Base-by-base conservation (phyloP, 768 basidiomycete species). In the Royoungia palumana region DNA sequence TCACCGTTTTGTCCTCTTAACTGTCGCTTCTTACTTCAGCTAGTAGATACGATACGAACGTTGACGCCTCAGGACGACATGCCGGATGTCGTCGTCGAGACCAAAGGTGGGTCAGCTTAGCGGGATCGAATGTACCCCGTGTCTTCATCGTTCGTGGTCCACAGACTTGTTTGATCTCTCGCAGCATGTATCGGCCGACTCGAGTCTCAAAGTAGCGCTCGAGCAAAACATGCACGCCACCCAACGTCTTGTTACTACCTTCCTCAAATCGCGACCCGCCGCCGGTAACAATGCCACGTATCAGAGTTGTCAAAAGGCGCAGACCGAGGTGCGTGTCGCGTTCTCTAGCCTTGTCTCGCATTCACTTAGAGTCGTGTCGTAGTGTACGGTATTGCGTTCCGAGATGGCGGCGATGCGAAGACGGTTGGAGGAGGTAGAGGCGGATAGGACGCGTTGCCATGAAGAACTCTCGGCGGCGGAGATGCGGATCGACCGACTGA, bases 11-110 rank as follows among this genome's bases (percentile, higher is more conserved):
- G 28, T n/a, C 43, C 36, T 41, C n/a, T 12, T 28, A 3, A 12
- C 13, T 28, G 3, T 12, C 11, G 28, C 13, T 28, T 28, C 28
- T 10, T 13, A 28, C 45, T 37, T 20, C 52, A 90, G 87, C 69
- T 89, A 35, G 72, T 88, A 28, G 79, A 83, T 45, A 77, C 85
- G 17, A 81, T 88, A 60, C 79, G 79, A 36, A 70, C 79, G 19
- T 68, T 87, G 37, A 77, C 80, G 5, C 73, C 71, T 37, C 69
- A 78, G 20, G 78, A 83, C 46, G 73, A 78, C 46, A 55, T 80
- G 34, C 71, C 77, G 35, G 57, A 70, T 51, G 64, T 70, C 17
- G 68, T 71, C 51, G 62, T 75, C 54, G 67, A 73, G 58, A 67
- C 72, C 24, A 59, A 70, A 65, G 75, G 80, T 79, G 47, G 21